A percentile compares a stretch with the other conserved stretches of the same genome.
Evolutionary conservation across 306 rosid species (phyloP).

Genomic region (Luffa acutangula): DNA sequence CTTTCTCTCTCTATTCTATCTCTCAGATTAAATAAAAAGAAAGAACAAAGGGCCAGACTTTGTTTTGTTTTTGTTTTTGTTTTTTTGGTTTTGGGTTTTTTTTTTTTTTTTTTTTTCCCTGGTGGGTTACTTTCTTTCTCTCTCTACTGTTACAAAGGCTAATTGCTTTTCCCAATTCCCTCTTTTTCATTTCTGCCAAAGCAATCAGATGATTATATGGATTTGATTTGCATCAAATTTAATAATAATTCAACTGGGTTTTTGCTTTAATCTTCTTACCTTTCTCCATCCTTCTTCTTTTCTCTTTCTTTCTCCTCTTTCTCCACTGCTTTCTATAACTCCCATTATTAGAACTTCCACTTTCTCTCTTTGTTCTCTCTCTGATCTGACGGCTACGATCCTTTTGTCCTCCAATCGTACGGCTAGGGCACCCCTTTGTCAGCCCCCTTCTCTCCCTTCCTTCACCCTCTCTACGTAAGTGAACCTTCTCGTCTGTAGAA

Average conservation of each 20-base stretch:
- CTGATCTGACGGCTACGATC: conserved; percentile 78
- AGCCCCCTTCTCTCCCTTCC: conserved; percentile 15
- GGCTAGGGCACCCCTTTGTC: conserved; percentile 40
- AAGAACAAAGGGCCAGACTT: neutral
- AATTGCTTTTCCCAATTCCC: neutral
- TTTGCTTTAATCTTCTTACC: neutral
- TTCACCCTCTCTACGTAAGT: conserved; percentile 54
- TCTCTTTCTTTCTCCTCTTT: conserved; percentile 10
- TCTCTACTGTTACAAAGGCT: conserved; percentile 4
- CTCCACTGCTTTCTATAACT: conserved; percentile 22
- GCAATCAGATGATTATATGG: neutral
- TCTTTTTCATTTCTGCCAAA: neutral
- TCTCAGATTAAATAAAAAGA: neutral
- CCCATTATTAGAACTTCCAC: conserved; percentile 16
- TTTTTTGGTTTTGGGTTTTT: neutral
- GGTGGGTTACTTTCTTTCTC: neutral
- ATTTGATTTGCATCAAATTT: conserved; percentile 5
- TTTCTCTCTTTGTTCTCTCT: conserved; percentile 15
- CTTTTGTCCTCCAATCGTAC: conserved; percentile 55
- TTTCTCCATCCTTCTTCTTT: neutral
- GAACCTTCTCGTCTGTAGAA: neutral
- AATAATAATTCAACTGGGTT: neutral
- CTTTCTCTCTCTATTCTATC: neutral
- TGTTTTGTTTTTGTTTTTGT: neutral
- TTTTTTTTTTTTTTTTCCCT: neutral